Conservation (phyloP, 495 filamentous ascomycete genomes). For the Podospora pseudoanserina region DNA sequence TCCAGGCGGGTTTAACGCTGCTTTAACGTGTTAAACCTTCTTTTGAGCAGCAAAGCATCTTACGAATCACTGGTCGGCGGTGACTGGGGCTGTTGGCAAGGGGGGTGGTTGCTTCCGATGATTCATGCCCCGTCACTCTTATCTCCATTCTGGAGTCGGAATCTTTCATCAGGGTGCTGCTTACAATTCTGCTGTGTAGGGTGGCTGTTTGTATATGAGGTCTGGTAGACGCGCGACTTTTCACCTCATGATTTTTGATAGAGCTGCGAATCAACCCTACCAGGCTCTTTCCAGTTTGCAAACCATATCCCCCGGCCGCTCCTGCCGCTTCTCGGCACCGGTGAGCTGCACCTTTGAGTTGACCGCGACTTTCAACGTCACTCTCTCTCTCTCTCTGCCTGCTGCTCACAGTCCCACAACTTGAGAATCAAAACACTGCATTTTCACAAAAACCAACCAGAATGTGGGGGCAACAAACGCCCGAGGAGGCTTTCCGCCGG, state of each 20-base stretch:
- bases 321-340: not conserved
- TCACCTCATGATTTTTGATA: not conserved
- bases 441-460: not conserved
- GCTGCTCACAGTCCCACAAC: no score
- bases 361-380: not conserved
- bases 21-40: not conserved
- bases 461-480: constrained; percentile 12
- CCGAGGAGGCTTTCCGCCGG: constrained; percentile 25
- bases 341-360: not conserved
- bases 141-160: not conserved
- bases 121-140: not conserved
- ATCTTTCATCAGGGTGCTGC: not conserved
- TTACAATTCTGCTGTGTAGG: not conserved
- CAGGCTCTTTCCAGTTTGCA: no score
- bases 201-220: not conserved
- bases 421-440: no score
- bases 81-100: not conserved
- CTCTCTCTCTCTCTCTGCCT: not conserved
- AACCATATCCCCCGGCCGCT: not conserved
- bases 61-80: no score
- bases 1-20: not conserved
- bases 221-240: not conserved
- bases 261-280: no score
- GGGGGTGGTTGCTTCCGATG: not conserved
- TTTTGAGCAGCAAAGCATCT: not conserved